Evolutionary conservation across 1,139 yeast genomes (phyloP).

Genomic region (Suzukiozyma palmioleophila): DNA sequence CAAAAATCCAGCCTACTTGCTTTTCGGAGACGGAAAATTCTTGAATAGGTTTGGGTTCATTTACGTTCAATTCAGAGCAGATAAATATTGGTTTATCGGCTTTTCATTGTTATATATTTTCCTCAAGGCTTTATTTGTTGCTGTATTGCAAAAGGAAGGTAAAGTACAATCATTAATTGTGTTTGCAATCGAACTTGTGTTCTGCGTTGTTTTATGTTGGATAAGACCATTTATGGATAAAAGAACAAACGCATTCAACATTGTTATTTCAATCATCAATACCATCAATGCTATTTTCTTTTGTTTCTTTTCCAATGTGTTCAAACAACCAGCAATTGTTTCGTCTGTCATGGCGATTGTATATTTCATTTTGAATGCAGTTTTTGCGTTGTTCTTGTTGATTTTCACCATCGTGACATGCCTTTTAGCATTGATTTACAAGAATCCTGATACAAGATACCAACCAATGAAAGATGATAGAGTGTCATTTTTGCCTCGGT

Average conservation of each 20-base stretch:
- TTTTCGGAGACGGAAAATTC: conserved; percentile 78
- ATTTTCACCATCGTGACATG: conserved; percentile 86
- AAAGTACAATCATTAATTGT: conserved; percentile 75
- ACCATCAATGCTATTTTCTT: conserved; percentile 81
- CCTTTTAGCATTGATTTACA: conserved; percentile 74
- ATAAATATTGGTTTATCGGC: conserved; percentile 75
- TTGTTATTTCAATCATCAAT: conserved; percentile 74
- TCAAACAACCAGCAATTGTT: conserved; percentile 80
- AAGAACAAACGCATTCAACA: conserved; percentile 88
- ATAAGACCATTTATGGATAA: conserved; percentile 91
- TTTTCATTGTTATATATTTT: conserved; percentile 63
- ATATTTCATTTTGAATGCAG: conserved; percentile 87
- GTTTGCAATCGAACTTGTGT: conserved; percentile 68
- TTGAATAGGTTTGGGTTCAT: conserved; percentile 89
- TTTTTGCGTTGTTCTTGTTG: conserved; percentile 75
- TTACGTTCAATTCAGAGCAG: conserved; percentile 88
- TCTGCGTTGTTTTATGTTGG: conserved; percentile 60
- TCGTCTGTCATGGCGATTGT: conserved; percentile 91
- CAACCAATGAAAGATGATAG: conserved; percentile 97
- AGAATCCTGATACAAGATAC: conserved; percentile 92
- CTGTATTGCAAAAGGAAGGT: conserved; percentile 77
- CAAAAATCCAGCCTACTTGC: conserved; percentile 88
- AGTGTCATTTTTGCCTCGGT: conserved; percentile 73
- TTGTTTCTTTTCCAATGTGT: conserved; percentile 81
- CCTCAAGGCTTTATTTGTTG: conserved; percentile 77